Conservation (phyloP, 2,329 filamentous ascomycete species). For the Trematosphaeria pertusa region DNA sequence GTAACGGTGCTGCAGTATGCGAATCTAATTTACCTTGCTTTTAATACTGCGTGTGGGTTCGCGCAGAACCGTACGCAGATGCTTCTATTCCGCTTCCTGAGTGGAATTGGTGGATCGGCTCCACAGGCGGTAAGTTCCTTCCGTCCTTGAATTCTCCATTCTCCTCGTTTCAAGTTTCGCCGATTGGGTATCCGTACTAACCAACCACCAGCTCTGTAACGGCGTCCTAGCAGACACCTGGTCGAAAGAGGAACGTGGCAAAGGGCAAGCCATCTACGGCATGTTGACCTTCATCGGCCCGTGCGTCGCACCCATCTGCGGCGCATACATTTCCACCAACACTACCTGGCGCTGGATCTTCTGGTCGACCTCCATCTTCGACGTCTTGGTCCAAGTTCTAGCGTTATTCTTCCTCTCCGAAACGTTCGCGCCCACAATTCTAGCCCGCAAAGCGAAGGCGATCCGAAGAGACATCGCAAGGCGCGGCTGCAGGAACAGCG, state of each 20-base stretch:
- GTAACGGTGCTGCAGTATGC: conserved; percentile 41
- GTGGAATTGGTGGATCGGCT: conserved; percentile 42
- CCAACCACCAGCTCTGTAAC: conserved; percentile 35
- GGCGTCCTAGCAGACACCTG: conserved; percentile 61
- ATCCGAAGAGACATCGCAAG: too few relatives aligned
- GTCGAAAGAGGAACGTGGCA: conserved; percentile 66
- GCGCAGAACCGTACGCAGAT: conserved; percentile 38
- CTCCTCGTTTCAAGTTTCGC: too few relatives aligned
- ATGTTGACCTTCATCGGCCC: conserved; percentile 69
- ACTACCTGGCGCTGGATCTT: conserved; percentile 74
- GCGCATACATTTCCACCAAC: conserved; percentile 30
- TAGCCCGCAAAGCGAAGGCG: conserved; percentile 53
- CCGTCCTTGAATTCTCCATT: too few relatives aligned
- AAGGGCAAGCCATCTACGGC: conserved; percentile 67
- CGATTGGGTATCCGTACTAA: too few relatives aligned
- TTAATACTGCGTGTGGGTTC: conserved; percentile 45
- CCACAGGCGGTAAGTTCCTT: conserved; percentile 37
- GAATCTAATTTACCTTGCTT: conserved; percentile 44
- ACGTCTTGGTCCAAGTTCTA: conserved; percentile 64
- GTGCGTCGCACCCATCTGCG: conserved; percentile 58
- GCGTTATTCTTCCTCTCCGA: conserved; percentile 66
- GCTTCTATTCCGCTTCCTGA: conserved; percentile 44
- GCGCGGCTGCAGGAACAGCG: too few relatives aligned
- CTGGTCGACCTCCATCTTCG: conserved; percentile 68
- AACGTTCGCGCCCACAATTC: conserved; percentile 56